Evolutionary conservation across 495 filamentous ascomycete species (phyloP).

Genomic region (Aspergillus heteromorphus): DNA sequence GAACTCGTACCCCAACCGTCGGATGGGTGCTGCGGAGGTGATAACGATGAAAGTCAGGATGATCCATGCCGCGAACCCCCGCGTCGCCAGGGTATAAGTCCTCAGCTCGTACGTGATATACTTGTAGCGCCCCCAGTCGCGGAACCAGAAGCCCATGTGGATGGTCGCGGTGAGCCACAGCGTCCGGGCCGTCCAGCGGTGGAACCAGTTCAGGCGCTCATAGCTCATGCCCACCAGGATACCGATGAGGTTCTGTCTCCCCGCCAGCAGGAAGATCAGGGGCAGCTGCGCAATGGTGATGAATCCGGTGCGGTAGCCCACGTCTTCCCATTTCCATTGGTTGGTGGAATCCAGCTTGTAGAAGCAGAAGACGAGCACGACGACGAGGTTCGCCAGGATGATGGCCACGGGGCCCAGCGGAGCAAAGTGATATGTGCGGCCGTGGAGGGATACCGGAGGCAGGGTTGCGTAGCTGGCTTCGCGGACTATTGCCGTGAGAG

Average conservation of each 20-base stretch:
- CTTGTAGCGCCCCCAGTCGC: conserved; percentile 59
- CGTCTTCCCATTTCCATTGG: conserved; percentile 55
- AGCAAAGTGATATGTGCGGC: conserved; percentile 43
- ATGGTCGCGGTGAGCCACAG: conserved; percentile 70
- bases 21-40: conserved; percentile 61
- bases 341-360: conserved; percentile 36
- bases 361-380: conserved; percentile 38
- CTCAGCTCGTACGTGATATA: conserved; percentile 57
- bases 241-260: conserved; percentile 72
- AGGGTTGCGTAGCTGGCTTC: conserved; percentile 61
- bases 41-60: conserved; percentile 68
- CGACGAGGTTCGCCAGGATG: conserved; percentile 35
- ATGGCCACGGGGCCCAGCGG: conserved; percentile 33
- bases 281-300: conserved; percentile 78
- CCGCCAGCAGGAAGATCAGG: conserved; percentile 70
- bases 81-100: conserved; percentile 58
- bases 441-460: conserved; percentile 45
- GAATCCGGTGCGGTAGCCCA: conserved; percentile 73
- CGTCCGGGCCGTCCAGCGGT: conserved; percentile 72
- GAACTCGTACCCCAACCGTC: conserved; percentile 67
- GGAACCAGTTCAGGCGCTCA: conserved; percentile 77
- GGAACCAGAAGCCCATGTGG: conserved; percentile 68
- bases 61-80: conserved; percentile 69
- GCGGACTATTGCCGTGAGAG: conserved; percentile 59
- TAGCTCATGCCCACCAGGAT: conserved; percentile 62